Percentiles rank a stretch among this genome's conserved stretches.
Evolutionary conservation across 2,329 filamentous ascomycete genomes (phyloP).

Genomic region (Chalara sp.): DNA sequence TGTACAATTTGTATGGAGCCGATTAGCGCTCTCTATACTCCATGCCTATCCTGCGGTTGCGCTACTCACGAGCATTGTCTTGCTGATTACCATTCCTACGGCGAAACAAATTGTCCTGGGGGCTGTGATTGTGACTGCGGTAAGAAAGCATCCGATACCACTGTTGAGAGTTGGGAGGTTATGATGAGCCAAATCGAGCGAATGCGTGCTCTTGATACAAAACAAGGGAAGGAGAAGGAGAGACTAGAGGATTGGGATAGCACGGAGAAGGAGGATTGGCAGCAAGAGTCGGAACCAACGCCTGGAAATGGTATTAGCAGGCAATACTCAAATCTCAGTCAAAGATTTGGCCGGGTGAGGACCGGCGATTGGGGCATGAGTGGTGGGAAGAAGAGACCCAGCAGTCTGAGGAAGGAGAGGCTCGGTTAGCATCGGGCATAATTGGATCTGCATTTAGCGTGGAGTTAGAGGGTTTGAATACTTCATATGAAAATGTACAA

Average conservation of each 20-base stretch:
- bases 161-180: slow-evolving; percentile 56
- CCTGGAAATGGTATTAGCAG: slow-evolving; percentile 13
- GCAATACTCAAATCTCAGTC: slow-evolving; percentile 21
- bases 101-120: slow-evolving; percentile 50
- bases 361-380: slow-evolving; percentile 21
- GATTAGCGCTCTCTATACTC: slow-evolving; percentile 50
- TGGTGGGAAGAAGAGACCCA: slow-evolving; percentile 20
- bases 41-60: slow-evolving; percentile 58
- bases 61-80: slow-evolving; percentile 50
- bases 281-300: slow-evolving; percentile 10
- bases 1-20: slow-evolving; percentile 59
- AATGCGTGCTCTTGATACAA: slow-evolving; percentile 15
- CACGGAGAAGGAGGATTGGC: slow-evolving; percentile 20
- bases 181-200: slow-evolving; percentile 35
- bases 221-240: slow-evolving; percentile 11
- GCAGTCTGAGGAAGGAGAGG: slow-evolving; percentile 20
- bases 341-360: slow-evolving; percentile 22
- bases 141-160: slow-evolving; percentile 46
- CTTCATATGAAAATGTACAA: no score
- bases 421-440: no score
- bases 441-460: no score
- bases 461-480: no score
- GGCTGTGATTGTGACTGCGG: slow-evolving; percentile 60
- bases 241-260: slow-evolving; percentile 17
- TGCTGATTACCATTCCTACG: slow-evolving; percentile 20